Percentiles rank a stretch among this genome's conserved stretches.
Evolutionary conservation across 192 early-diverging fungal species (phyloP).

Genomic region (Piromyces finnis): DNA sequence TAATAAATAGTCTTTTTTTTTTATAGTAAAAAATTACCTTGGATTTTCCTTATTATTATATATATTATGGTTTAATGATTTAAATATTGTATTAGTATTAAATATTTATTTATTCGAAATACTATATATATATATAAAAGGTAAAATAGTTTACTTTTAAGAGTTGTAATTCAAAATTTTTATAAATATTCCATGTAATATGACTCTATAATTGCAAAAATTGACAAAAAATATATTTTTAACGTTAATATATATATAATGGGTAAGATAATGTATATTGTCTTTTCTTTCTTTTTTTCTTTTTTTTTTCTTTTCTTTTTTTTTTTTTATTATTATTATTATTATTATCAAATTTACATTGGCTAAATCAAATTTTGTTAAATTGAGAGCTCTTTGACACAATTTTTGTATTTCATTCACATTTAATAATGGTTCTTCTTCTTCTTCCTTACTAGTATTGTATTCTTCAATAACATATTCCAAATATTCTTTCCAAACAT

Average conservation of each 20-base stretch:
- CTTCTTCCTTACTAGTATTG: slow-evolving; percentile 5
- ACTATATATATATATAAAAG: too few species aligned
- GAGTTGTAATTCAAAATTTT: slow-evolving; percentile 33
- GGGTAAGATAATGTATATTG: too few species aligned
- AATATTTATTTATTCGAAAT: too few species aligned
- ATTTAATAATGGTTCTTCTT: slow-evolving; percentile 11
- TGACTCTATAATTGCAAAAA: slow-evolving; percentile 31
- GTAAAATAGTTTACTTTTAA: slow-evolving; percentile 19
- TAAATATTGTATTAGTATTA: too few species aligned
- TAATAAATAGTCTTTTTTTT: too few species aligned
- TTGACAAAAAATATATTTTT: too few species aligned
- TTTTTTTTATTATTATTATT: too few species aligned
- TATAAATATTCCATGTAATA: slow-evolving; percentile 33
- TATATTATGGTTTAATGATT: too few species aligned
- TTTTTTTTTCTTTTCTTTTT: too few species aligned
- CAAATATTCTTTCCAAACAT: slow-evolving; percentile 42
- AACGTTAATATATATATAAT: too few species aligned
- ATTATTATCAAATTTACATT: too few species aligned
- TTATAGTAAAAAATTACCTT: slow-evolving; percentile 9
- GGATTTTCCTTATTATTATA: slow-evolving; percentile 10
- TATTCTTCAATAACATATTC: slow-evolving; percentile 31
- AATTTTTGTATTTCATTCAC: slow-evolving; percentile 19
- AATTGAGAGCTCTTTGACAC: slow-evolving; percentile 16
- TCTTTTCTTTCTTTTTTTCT: too few species aligned
- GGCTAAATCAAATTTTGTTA: slow-evolving; percentile 30